Conservation (phyloP, 306 rosid species). For the Astragalus glycyphyllos region DNA sequence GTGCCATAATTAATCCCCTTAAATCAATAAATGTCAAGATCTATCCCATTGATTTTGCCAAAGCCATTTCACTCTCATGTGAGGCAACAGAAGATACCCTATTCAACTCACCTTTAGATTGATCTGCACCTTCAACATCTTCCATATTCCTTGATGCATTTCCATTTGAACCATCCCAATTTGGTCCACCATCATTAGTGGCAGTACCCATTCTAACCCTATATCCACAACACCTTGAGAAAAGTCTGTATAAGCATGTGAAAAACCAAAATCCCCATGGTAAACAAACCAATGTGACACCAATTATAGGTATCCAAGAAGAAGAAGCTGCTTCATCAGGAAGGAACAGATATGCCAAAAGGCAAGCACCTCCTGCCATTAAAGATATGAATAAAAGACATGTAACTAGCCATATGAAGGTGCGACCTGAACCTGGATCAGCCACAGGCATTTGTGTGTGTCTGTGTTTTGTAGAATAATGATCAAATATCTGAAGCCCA, state of each 20-base stretch:
- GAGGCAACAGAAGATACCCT: constrained; percentile 48
- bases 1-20: too few relatives aligned
- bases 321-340: constrained; percentile 52
- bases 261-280: constrained; percentile 90
- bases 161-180: neutral
- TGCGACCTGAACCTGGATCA: constrained; percentile 56
- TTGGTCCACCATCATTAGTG: neutral
- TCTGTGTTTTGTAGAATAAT: constrained; percentile 24
- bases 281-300: constrained; percentile 68
- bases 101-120: neutral
- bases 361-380: constrained; percentile 69
- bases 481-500: constrained; percentile 34
- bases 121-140: constrained; percentile 39
- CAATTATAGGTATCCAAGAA: constrained; percentile 61
- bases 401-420: constrained; percentile 64
- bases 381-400: constrained; percentile 54
- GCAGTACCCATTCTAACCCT: constrained; percentile 31
- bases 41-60: constrained; percentile 59
- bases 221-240: constrained; percentile 58
- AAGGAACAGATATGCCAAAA: constrained; percentile 52
- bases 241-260: constrained; percentile 66
- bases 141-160: neutral
- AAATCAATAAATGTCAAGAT: constrained; percentile 31
- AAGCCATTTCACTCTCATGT: constrained; percentile 74
- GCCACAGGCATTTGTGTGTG: constrained; percentile 60